phyloP scores from a whole-genome alignment of 805 yeast species.

The Ogataea populi-albae region DNA sequence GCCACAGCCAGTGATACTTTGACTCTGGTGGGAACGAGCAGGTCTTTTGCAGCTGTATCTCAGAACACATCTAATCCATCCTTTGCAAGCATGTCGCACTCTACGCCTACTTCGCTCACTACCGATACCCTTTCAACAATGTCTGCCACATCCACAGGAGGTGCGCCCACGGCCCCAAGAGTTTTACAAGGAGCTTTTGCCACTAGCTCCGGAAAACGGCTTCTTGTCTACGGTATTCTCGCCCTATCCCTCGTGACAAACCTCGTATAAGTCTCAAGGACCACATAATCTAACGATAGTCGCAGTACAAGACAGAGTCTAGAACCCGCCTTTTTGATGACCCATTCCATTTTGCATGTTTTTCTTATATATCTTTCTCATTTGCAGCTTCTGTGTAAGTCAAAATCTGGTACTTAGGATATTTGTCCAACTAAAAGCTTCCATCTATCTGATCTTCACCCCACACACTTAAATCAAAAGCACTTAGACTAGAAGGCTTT shows the following conservation, averaged over 20 bases:
- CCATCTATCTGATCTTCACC: background rate
- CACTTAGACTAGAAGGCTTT: background rate
- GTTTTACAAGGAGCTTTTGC: slow-evolving; percentile 2
- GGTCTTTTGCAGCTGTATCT: background rate
- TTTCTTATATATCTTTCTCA: too few species aligned
- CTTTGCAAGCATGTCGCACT: background rate
- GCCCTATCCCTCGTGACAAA: slow-evolving; percentile 2
- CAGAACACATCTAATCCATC: background rate
- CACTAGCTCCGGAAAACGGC: slow-evolving; percentile 4
- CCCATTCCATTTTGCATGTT: too few species aligned
- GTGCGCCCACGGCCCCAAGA: slow-evolving; percentile 3
- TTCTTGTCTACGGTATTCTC: slow-evolving; percentile 6
- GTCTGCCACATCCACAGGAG: background rate
- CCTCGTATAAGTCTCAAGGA: too few species aligned
- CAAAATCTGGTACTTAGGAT: too few species aligned
- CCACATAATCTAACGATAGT: too few species aligned
- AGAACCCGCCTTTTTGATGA: too few species aligned
- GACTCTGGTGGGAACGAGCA: slow-evolving; percentile 1
- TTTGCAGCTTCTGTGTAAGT: too few species aligned
- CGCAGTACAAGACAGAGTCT: too few species aligned
- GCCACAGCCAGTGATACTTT: slow-evolving; percentile 2
- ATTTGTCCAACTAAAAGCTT: too few species aligned
- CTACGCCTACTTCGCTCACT: background rate
- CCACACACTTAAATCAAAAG: too few species aligned
- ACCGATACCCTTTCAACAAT: background rate